Evolutionary conservation across 495 filamentous ascomycete genomes (phyloP), one percentile per base, ranked within the genome.

Genomic region (Geopyxis carbonaria): DNA sequence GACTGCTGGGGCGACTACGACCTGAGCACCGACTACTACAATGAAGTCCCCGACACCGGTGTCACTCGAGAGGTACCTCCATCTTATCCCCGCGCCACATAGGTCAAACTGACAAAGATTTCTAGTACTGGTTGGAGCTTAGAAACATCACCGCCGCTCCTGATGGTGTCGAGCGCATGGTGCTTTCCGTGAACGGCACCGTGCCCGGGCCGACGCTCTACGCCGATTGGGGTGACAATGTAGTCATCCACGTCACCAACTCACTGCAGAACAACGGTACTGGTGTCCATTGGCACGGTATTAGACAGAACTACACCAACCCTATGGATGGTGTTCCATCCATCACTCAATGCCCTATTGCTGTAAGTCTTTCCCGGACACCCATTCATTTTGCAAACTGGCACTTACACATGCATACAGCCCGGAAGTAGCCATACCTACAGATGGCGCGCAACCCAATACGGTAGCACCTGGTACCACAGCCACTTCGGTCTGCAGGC

Each of bases 301-400:
- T 7, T 7, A 49, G 57, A 29, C 48, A 80, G 19, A 76, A 82
- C 53, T 78, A 70, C 64, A 73, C 80, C 40, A 73, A 75, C 8
- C 55, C 79, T 11, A 65, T 62, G 36, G 78, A 83, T 53, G 78
- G 78, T 9, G 58, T 66, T 11, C 61, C 61, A 5, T 64, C 62
- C 1, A 64, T 78, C 16, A 72, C 68, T n/a, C 75, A 80, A 56
- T 84, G 78, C 44, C 71, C 75, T 2, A 68, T 80, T 44, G 59
- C 72, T 2, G n/a, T n/a, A n/a, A n/a, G n/a, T n/a, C n/a, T n/a
- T n/a, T n/a, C n/a, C n/a, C n/a, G n/a, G n/a, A n/a, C n/a, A n/a
- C n/a, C n/a, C n/a, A n/a, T n/a, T n/a, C n/a, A n/a, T n/a, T n/a
- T n/a, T n/a, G n/a, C n/a, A n/a, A n/a, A n/a, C n/a, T n/a, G n/a